These are phyloP conservation scores for Boletus sensibilis DNA, from an alignment of 768 basidiomycete genomes.

Conservation along the genomic window DNA sequence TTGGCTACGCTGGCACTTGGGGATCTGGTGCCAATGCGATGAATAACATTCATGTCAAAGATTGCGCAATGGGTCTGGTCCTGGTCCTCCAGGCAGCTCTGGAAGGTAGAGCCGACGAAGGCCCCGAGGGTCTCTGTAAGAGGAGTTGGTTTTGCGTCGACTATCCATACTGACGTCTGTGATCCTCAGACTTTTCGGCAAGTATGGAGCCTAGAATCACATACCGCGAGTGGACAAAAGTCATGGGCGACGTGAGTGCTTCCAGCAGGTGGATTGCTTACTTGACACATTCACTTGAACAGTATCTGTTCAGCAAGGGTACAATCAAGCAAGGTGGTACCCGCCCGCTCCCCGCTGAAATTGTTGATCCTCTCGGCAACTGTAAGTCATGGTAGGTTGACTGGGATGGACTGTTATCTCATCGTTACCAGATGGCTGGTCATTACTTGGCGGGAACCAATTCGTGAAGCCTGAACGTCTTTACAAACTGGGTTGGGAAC, in stretches of 20 bases:
- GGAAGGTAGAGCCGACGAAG: slow-evolving; percentile 42
- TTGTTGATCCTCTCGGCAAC: slow-evolving; percentile 38
- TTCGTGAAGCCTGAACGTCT: slow-evolving; percentile 37
- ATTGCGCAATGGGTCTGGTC: slow-evolving; percentile 36
- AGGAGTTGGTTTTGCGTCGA: neutral
- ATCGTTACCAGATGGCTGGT: slow-evolving; percentile 38
- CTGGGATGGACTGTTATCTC: neutral
- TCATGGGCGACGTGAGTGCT: slow-evolving; percentile 39
- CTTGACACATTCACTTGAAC: neutral
- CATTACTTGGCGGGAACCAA: slow-evolving; percentile 39
- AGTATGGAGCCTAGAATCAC: slow-evolving; percentile 31
- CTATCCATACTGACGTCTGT: neutral
- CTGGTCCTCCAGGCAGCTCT: slow-evolving; percentile 40
- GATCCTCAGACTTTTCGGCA: slow-evolving; percentile 35
- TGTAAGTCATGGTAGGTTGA: slow-evolving; percentile 29
- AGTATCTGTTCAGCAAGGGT: slow-evolving; percentile 37
- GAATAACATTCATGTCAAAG: slow-evolving; percentile 42
- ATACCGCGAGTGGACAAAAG: slow-evolving; percentile 31
- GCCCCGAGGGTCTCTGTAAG: slow-evolving; percentile 42
- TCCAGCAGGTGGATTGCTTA: neutral
- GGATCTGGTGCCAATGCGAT: slow-evolving; percentile 40
- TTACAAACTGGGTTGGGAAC: slow-evolving; percentile 41
- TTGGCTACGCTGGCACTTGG: slow-evolving; percentile 43
- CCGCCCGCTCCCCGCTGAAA: slow-evolving; percentile 33
- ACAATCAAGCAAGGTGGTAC: slow-evolving; percentile 34